These are phyloP conservation scores for Cordyceps cateniannulata DNA, from an alignment of 2,329 filamentous ascomycete genomes.

Conservation along the genomic window DNA sequence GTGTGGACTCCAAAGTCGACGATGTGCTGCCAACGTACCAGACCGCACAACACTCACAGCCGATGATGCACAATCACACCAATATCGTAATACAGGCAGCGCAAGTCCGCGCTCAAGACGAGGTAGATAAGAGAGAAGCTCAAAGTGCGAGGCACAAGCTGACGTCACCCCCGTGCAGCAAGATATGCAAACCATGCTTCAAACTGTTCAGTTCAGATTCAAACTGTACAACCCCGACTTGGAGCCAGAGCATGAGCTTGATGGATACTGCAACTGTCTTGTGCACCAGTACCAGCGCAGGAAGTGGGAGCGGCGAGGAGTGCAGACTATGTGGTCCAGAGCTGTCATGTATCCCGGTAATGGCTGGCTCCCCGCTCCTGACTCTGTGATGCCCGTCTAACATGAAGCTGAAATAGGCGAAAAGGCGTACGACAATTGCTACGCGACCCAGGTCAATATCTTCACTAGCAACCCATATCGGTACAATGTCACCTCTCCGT, in stretches of 20 bases:
- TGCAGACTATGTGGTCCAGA: conserved; percentile 36
- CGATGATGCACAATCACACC: conserved; percentile 21
- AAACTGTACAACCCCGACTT: conserved; percentile 39
- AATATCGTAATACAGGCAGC: conserved; percentile 34
- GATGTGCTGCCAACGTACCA: neutral
- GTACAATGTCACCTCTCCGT: conserved; percentile 12
- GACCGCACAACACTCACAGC: conserved; percentile 10
- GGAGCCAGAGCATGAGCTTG: conserved; percentile 38
- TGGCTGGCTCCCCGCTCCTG: neutral
- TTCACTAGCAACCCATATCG: conserved; percentile 15
- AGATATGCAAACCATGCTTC: conserved; percentile 36
- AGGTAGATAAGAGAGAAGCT: conserved; percentile 22
- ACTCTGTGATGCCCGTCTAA: neutral
- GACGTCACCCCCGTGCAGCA: conserved; percentile 21
- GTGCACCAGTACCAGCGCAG: conserved; percentile 32
- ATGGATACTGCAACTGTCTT: conserved; percentile 31
- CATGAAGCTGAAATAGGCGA: conserved; percentile 19
- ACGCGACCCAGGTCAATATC: neutral
- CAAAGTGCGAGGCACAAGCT: neutral
- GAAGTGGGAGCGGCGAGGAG: conserved; percentile 29
- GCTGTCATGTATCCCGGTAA: conserved; percentile 39
- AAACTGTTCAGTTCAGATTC: conserved; percentile 31
- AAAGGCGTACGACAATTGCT: conserved; percentile 24
- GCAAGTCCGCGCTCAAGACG: conserved; percentile 30
- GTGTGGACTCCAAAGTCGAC: neutral